A percentile compares a stretch with the other conserved stretches of the same genome.
These are phyloP conservation scores for Inga oerstediana DNA, from an alignment of 306 rosid species.

Conservation along the genomic window DNA sequence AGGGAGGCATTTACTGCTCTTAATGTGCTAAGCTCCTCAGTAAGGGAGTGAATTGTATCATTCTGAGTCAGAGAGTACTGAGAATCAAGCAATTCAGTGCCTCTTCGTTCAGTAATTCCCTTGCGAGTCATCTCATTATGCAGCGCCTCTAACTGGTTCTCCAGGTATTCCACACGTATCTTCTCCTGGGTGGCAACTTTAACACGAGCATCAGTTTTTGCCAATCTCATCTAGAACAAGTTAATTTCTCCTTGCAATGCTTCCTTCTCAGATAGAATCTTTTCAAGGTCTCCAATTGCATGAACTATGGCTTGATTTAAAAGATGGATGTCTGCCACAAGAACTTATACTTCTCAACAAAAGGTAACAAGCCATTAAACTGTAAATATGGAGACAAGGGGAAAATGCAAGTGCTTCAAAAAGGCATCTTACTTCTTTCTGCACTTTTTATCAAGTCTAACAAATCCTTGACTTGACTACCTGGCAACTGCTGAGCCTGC, in stretches of 20 bases:
- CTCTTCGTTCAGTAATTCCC: conserved; percentile 43
- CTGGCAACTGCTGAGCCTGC: conserved; percentile 45
- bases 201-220: conserved; percentile 73
- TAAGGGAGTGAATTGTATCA: conserved; percentile 45
- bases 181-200: conserved; percentile 72
- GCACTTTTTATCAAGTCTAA: conserved; percentile 76
- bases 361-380: conserved; percentile 7
- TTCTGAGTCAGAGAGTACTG: conserved; percentile 30
- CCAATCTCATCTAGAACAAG: conserved; percentile 66
- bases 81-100: conserved; percentile 41
- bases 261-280: conserved; percentile 73
- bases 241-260: conserved; percentile 73
- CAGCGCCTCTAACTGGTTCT: conserved; percentile 61
- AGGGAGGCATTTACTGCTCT: conserved; percentile 69
- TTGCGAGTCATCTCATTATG: conserved; percentile 48
- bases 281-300: conserved; percentile 80
- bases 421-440: conserved; percentile 72
- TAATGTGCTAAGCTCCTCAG: conserved; percentile 60
- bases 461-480: conserved; percentile 67
- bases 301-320: conserved; percentile 76
- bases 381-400: conserved; percentile 14
- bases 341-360: conserved; percentile 30
- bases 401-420: conserved; percentile 17
- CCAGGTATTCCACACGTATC: conserved; percentile 65
- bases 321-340: conserved; percentile 70